Evolutionary conservation across 2,329 filamentous ascomycete genomes (phyloP).

Genomic region (Phaeosphaeriaceae sp.): DNA sequence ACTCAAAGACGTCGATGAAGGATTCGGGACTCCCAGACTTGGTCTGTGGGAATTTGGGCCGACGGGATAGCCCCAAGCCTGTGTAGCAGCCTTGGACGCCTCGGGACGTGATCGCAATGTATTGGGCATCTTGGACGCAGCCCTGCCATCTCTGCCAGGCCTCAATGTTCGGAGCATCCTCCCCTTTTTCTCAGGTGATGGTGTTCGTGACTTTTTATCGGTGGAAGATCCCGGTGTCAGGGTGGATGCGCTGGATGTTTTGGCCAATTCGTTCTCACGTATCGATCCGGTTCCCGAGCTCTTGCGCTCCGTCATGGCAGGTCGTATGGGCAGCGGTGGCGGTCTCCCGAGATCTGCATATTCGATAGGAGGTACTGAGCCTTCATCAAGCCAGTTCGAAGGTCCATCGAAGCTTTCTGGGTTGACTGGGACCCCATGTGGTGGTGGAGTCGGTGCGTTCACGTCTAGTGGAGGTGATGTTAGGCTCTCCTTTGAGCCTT

Average conservation of each 20-base stretch:
- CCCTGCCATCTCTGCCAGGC: constrained; percentile 54
- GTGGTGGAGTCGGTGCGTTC: constrained; percentile 34
- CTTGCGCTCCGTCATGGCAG: constrained; percentile 57
- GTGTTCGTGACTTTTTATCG: constrained; percentile 62
- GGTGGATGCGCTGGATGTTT: constrained; percentile 30
- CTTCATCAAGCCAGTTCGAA: constrained; percentile 74
- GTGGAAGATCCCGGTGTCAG: constrained; percentile 45
- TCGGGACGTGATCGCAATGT: constrained; percentile 58
- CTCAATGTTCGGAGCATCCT: constrained; percentile 65
- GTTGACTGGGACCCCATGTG: constrained; percentile 20
- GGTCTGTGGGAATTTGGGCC: constrained; percentile 15
- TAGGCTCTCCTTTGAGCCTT: constrained; percentile 57
- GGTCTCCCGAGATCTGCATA: constrained; percentile 85
- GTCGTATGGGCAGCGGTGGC: constrained; percentile 64
- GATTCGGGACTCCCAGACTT: constrained; percentile 16
- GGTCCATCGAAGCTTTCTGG: constrained; percentile 20
- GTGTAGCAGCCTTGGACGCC: constrained; percentile 68
- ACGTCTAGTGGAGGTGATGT: constrained; percentile 21
- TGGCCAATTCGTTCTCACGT: constrained; percentile 30
- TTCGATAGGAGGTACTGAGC: constrained; percentile 80
- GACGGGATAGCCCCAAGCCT: constrained; percentile 63
- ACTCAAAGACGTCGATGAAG: constrained; percentile 24
- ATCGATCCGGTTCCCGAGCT: constrained; percentile 48
- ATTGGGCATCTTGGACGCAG: constrained; percentile 55
- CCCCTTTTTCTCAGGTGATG: constrained; percentile 69